Evolutionary conservation across 1,139 yeast genomes (phyloP), one percentile per base, ranked within the genome.

Genomic region (Nadsonia commutata): DNA sequence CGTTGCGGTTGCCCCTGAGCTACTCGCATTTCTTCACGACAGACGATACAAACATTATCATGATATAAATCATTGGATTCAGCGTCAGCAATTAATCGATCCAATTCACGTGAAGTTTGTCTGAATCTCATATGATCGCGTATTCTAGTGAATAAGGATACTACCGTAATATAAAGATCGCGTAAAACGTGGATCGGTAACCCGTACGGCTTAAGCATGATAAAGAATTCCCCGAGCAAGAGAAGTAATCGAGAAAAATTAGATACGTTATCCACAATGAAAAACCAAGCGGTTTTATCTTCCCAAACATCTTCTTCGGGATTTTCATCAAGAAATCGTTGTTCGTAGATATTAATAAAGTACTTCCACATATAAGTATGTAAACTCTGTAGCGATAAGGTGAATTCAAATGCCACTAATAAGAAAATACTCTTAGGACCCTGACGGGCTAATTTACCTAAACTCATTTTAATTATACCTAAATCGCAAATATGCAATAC

Each of bases 371-470:
- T 61, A 41, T 70, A 64, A 7, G 74, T 65, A 18, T 74, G 52
- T 18, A 77, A 59, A 43, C 78, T 80, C 21, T 80, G 68, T 16
- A 76, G 72, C 48, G 80, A 67, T 43, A 82, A 64, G 3, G 83
- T 78, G 58, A 80, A 80, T 52, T 83, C 93, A 57, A 84, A 78
- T 0, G 90, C 90, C 60, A 83, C 79, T 62, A 64, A 59, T 71
- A 53, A 68, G 78, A 67, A 77, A 56, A 60, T 56, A 58, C 74
- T 52, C 2, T 51, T 31, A 3, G 43, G 63, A 58, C 75, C 59
- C 53, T 66, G 59, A 13, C 50, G 50, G 2, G 49, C 39, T 49
- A 76, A 38, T 17, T 36, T 38, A 18, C 20, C 16, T 11, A 78
- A 73, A 50, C 84, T 72, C 40, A 71, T 64, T 43, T 67, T 66